Evolutionary conservation across 2,329 filamentous ascomycete genomes (phyloP), one percentile per base, ranked within the genome.

Genomic region (Berkeleyomyces rouxiae): DNA sequence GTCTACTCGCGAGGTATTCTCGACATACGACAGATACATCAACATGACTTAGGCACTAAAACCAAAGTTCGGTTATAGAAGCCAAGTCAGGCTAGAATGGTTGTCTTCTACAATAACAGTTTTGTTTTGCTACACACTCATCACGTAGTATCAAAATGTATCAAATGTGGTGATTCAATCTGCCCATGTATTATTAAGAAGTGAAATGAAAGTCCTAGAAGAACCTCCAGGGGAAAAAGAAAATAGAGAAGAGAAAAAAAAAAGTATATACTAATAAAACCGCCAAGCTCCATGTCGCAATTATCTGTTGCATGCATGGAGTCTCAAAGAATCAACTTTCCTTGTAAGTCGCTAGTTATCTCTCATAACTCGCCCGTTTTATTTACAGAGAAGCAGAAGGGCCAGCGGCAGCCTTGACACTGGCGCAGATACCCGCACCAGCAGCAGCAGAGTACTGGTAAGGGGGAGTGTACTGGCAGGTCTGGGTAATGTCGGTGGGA

Each of bases 401-500:
- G 49, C 67, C 67, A 39, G 66, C 67, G 11, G 62, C 40, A 2
- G 66, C 31, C 65, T 67, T 66, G 46, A 68, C 66, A 16, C 63
- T 61, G 36, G 36, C 62, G 58, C 67, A 68, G 16, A 68, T 59
- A 31, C 66, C 71, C 68, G 40, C 44, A n/a, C 42, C 47, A 60
- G 51, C 33, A n/a, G 53, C 61, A 5, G 59, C 49, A 23, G 68
- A 69, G 67, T 74, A 74, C 58, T 67, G 68, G 66, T 74, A 74
- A 3, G 72, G 68, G 9, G 70, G 68, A 13, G 66, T 67, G 49
- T 72, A 66, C 51, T 64, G 69, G 16, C 70, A 70, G 5, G 63
- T 65, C 66, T 72, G 70, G 2, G 72, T 73, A 60, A 74, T 74
- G 5, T 67, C 66, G 10, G 67, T 71, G n/a, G 68, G 68, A 59